Base-by-base conservation (phyloP, 441 rosid species). In the Pelargonium myrrhifolium region DNA sequence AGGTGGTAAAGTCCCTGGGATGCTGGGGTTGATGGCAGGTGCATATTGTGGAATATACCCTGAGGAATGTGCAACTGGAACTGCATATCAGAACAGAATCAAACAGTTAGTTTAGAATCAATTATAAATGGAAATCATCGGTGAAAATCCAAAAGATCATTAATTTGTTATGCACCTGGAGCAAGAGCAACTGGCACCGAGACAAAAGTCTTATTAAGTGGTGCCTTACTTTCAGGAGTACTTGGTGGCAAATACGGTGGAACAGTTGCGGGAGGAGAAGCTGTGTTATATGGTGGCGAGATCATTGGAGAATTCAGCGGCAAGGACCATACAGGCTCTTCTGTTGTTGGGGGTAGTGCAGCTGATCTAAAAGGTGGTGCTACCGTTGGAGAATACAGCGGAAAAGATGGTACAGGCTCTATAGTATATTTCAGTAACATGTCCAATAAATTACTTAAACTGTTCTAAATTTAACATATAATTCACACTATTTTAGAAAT, bases 61-160 rank as follows among this genome's bases (percentile, higher is more conserved):
- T 2, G 62, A 53, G 60, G 89, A 86, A 17, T 81, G 55, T 35
- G 79, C 56, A 69, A 73, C 80, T 70, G 87, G 78, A 73, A 74
- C 78, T 79, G 81, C 20, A 65, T 31, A 73, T 65, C 58, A 70
- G 62, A 81, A 55, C 37, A 58, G 66, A 76, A 70, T 15, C 49
- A 62, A 65, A 40, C 58, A 6, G 35, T 42, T 53, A 8, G 59
- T 53, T 66, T 51, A 70, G 58, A 47, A 42, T 15, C 63, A 68
- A 65, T 49, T 10, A 15, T 39, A 26, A 21, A 43, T 9, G 64
- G 62, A 61, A 64, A 68, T 51, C 14, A 68, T 53, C 14, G 22
- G 59, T 53, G 9, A 60, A 56, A 37, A 37, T 67, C 66, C 7
- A 67, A 51, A 9, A 14, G 51, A 71, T 70, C 47, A 47, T 37